Conservation (phyloP, 2,329 filamentous ascomycete genomes). For the Sporothrix sp. region DNA sequence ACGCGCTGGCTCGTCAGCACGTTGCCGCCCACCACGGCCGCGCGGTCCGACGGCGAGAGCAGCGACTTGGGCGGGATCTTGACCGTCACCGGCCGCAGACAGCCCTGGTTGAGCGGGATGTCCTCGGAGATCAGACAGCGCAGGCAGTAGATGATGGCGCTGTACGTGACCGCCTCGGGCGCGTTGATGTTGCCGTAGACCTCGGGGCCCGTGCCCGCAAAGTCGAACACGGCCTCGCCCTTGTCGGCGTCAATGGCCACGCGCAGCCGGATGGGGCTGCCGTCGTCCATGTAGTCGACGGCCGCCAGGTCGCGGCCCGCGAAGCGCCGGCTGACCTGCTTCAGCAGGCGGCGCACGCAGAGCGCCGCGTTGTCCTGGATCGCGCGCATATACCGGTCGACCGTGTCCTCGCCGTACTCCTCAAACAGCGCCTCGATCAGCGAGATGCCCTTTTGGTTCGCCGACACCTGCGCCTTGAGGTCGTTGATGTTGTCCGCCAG, state of each 20-base stretch:
- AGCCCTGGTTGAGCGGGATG: conserved; percentile 81
- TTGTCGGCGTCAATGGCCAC: conserved; percentile 65
- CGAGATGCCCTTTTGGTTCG: conserved; percentile 76
- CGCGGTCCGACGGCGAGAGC: conserved; percentile 63
- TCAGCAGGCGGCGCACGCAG: conserved; percentile 64
- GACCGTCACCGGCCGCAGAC: conserved; percentile 66
- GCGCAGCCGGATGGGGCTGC: conserved; percentile 64
- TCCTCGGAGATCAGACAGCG: conserved; percentile 71
- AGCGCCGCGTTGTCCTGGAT: conserved; percentile 75
- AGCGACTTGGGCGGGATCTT: conserved; percentile 63
- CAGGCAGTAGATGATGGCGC: conserved; percentile 77
- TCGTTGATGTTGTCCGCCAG: conserved; percentile 78
- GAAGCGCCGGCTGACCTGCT: conserved; percentile 54
- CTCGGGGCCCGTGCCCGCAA: conserved; percentile 64
- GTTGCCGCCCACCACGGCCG: conserved; percentile 76
- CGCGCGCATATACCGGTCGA: conserved; percentile 74
- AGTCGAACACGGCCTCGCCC: conserved; percentile 70
- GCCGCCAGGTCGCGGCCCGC: conserved; percentile 62
- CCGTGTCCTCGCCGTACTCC: conserved; percentile 67
- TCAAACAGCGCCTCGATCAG: conserved; percentile 64
- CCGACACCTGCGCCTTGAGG: conserved; percentile 76
- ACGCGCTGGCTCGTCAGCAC: conserved; percentile 72
- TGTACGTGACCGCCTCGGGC: conserved; percentile 65
- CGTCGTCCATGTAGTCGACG: conserved; percentile 80
- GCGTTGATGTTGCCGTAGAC: conserved; percentile 71